phyloP scores from a whole-genome alignment of 176 grass and related monocot genomes.

The Neostapfia colusana region DNA sequence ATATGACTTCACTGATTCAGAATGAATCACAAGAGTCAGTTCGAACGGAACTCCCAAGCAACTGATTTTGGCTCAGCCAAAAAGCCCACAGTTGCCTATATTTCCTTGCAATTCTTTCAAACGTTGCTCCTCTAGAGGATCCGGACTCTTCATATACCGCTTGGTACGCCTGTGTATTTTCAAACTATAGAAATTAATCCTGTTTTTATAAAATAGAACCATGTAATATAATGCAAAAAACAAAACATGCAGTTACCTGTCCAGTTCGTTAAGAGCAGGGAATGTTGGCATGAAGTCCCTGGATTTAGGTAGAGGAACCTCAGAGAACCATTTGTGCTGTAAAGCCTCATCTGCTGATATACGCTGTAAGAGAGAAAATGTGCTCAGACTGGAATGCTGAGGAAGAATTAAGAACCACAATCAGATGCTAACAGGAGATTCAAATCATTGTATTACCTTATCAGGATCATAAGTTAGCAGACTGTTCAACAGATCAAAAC shows the following conservation, averaged over 20 bases:
- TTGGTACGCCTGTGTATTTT: slow-evolving; percentile 47
- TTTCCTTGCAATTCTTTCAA: slow-evolving; percentile 65
- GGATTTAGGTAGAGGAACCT: slow-evolving; percentile 95
- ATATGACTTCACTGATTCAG: slow-evolving; percentile 31
- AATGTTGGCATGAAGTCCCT: slow-evolving; percentile 99
- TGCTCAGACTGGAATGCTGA: slow-evolving; percentile 23
- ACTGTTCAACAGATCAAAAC: slow-evolving; percentile 88
- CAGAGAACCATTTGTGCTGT: slow-evolving; percentile 79
- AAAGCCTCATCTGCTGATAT: slow-evolving; percentile 89
- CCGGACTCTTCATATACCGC: slow-evolving; percentile 69
- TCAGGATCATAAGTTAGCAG: slow-evolving; percentile 84
- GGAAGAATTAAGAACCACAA: slow-evolving; percentile 10
- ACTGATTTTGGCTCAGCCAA: slow-evolving; percentile 43
- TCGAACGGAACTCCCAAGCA: slow-evolving; percentile 25
- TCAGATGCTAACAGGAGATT: neutral
- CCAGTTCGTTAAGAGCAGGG: slow-evolving; percentile 87
- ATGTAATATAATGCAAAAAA: neutral
- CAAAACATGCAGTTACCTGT: slow-evolving; percentile 54
- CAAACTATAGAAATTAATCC: slow-evolving; percentile 26
- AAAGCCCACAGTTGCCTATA: slow-evolving; percentile 47
- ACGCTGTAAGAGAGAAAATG: slow-evolving; percentile 46
- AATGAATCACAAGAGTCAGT: slow-evolving; percentile 34
- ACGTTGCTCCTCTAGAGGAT: slow-evolving; percentile 67
- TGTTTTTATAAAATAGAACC: neutral
- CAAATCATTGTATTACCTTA: slow-evolving; percentile 49